phyloP scores from a whole-genome alignment of 192 early-diverging fungal genomes.

The Coemansia brasiliensis region DNA sequence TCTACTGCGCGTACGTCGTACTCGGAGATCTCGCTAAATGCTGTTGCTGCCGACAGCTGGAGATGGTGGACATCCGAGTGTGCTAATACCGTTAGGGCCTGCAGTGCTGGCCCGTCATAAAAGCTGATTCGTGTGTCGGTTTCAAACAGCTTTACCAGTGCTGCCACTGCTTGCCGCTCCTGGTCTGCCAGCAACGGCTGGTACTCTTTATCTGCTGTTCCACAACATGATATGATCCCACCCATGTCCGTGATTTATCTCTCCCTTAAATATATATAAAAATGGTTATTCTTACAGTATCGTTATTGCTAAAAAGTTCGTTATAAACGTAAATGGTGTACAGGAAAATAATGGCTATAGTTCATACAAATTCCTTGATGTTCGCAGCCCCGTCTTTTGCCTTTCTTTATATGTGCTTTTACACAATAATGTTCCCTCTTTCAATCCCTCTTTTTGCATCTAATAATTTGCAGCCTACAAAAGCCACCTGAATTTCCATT shows the following conservation, averaged over 20 bases:
- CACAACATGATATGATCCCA: not conserved
- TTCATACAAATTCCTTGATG: no score
- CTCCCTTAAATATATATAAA: conserved; percentile 4
- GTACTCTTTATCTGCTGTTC: conserved; percentile 10
- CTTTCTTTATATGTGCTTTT: no score
- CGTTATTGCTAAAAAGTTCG: conserved; percentile 1
- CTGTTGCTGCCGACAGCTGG: conserved; percentile 82
- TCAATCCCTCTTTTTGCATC: no score
- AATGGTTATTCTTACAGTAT: not conserved
- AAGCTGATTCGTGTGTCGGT: conserved; percentile 56
- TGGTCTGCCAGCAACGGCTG: conserved; percentile 27
- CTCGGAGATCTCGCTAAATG: conserved; percentile 88
- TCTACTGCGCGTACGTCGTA: conserved; percentile 71
- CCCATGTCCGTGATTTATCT: conserved; percentile 3
- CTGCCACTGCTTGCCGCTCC: conserved; percentile 41
- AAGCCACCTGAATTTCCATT: not conserved
- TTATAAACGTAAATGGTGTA: no score
- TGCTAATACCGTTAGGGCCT: conserved; percentile 74
- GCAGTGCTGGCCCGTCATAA: conserved; percentile 75
- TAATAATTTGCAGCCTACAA: not conserved
- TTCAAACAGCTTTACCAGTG: conserved; percentile 44
- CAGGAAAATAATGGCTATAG: no score
- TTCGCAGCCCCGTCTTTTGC: no score
- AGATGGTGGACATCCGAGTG: conserved; percentile 83
- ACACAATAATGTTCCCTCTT: no score